These are phyloP conservation scores for Dillenia turbinata DNA, from an alignment of 164 flowering plant genomes.

Conservation along the genomic window DNA sequence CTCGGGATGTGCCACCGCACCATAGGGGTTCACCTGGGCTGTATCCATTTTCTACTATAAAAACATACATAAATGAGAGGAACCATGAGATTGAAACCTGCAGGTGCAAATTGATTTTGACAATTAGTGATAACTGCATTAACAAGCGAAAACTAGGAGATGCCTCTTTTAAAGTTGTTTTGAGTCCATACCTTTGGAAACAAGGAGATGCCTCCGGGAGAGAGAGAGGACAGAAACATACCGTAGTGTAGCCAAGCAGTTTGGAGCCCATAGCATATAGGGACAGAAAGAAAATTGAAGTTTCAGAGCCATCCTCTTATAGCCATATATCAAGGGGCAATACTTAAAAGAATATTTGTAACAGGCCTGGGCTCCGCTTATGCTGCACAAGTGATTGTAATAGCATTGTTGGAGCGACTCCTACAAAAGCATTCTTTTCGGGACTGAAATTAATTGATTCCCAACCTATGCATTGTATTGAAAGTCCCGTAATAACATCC, in stretches of 20 bases:
- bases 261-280: constrained; percentile 23
- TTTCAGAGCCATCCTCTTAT: constrained; percentile 16
- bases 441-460: constrained; percentile 28
- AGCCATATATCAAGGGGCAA: constrained; percentile 21
- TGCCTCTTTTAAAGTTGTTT: too few species aligned
- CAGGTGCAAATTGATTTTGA: too few species aligned
- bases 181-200: constrained; percentile 19
- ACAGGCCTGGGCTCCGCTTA: constrained; percentile 30
- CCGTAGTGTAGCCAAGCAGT: constrained; percentile 19
- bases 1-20: neutral
- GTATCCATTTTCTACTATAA: too few species aligned
- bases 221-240: constrained; percentile 22
- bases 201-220: constrained; percentile 20
- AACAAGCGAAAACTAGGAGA: too few species aligned
- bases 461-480: constrained; percentile 41
- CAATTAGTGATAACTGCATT: too few species aligned
- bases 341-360: constrained; percentile 25
- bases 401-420: constrained; percentile 21
- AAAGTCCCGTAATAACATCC: constrained; percentile 34
- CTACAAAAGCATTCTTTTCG: constrained; percentile 17
- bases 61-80: constrained; percentile 4
- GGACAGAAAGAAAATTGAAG: constrained; percentile 26
- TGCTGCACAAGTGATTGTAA: constrained; percentile 21
- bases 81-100: neutral
- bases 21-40: too few species aligned